These are phyloP conservation scores for Brettanomyces custersianus DNA, from an alignment of 805 yeast genomes.

Conservation along the genomic window DNA sequence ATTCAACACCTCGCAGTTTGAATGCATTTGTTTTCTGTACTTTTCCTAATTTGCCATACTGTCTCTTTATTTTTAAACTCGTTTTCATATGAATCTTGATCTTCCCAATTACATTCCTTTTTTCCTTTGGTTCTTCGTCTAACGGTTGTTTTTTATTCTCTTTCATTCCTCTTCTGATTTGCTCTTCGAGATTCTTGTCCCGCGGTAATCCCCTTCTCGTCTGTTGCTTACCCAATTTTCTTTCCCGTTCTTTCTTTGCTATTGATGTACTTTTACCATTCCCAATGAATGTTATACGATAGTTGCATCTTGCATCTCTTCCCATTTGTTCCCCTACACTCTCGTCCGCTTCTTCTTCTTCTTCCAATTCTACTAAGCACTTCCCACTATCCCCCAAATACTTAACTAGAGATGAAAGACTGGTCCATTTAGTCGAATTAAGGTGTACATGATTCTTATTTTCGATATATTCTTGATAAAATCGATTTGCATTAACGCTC, in stretches of 20 bases:
- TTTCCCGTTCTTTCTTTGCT: constrained; percentile 23
- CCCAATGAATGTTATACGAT: no score
- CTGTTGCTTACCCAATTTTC: constrained; percentile 28
- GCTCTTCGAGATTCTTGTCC: constrained; percentile 36
- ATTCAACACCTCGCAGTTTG: no score
- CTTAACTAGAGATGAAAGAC: constrained; percentile 59
- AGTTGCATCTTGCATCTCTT: constrained; percentile 8
- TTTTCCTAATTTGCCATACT: no score
- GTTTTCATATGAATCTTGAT: background rate
- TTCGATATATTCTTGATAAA: constrained; percentile 82
- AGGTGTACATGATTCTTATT: constrained; percentile 82
- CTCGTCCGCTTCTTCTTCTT: constrained; percentile 23
- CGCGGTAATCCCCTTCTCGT: constrained; percentile 29
- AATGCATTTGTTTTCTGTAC: no score
- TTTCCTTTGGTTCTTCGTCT: background rate
- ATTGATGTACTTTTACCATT: background rate
- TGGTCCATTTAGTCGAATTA: constrained; percentile 78
- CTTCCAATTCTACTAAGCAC: constrained; percentile 39
- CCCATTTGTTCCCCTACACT: no score
- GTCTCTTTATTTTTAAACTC: no score
- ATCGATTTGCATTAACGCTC: constrained; percentile 67
- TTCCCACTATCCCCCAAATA: constrained; percentile 48
- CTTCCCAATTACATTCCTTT: background rate
- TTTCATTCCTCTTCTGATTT: constrained; percentile 37
- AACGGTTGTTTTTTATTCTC: background rate